Evolutionary conservation across 2,329 filamentous ascomycete species (phyloP), one percentile per base, ranked within the genome.

Genomic region (Fusarium mangiferae): DNA sequence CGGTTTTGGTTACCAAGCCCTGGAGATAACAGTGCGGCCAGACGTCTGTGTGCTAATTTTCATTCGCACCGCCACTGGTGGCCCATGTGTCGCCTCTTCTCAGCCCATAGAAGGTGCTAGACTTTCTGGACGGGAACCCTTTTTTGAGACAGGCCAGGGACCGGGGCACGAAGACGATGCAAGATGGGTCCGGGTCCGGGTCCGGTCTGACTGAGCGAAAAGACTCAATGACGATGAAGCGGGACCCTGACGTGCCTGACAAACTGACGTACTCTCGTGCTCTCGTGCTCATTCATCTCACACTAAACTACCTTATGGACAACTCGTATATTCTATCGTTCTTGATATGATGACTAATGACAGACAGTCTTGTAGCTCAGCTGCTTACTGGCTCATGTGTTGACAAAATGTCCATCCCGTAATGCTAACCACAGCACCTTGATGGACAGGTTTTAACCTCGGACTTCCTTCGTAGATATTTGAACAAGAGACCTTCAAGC

Each of bases 71-170:
- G 77, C 77, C 77, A 78, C 77, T 55, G 68, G 69, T 72, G 71
- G 69, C 64, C 68, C 45, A 52, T 42, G 52, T 51, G 22, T 57
- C 42, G 65, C 68, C 67, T 44, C 66, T 58, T 52, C 46, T 38
- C 24, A 70, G 66, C 62, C 57, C 57, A 65, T 80, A 75, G 79
- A 80, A 80, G 72, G 77, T 80, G 76, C 79, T 80, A 79, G 79
- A 79, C 64, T 59, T 63, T 71, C 62, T 66, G 58, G 46, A 44
- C 49, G 45, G 26, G 55, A 61, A 67, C 68, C 59, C 60, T 45
- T 36, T 46, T 30, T 35, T 41, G 20, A 38, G 62, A 48, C 41
- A 56, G 66, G 45, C 24, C 6, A 45, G 24, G 42, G 17, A 26
- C 42, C n/a, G 17, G n/a, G n/a, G 60, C 24, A 70, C 60, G 66